A percentile compares a stretch with the other conserved stretches of the same genome.
Conservation (phyloP, 2,329 filamentous ascomycete genomes). For the Fusarium bulbicola region DNA sequence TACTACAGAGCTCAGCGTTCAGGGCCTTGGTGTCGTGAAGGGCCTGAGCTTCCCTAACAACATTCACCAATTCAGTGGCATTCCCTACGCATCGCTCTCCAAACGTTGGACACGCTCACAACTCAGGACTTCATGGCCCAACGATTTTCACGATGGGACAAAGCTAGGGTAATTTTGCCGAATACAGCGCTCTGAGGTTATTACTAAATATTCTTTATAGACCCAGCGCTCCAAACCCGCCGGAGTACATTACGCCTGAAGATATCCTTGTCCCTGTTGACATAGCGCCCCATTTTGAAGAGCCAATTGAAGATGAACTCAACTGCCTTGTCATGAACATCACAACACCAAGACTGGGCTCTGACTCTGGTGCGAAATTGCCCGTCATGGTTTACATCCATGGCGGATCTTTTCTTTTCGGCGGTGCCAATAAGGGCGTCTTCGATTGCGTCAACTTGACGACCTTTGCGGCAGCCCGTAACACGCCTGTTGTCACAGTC, state of each 20-base stretch:
- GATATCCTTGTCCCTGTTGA: neutral
- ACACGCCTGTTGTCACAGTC: neutral
- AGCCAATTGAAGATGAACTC: constrained; percentile 17
- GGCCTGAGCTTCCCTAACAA: constrained; percentile 10
- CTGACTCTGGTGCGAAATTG: neutral
- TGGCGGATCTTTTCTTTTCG: constrained; percentile 23
- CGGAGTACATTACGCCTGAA: constrained; percentile 8
- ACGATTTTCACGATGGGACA: constrained; percentile 18
- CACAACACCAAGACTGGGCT: neutral
- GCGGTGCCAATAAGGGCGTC: constrained; percentile 4
- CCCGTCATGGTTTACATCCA: constrained; percentile 29
- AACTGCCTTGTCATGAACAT: constrained; percentile 27
- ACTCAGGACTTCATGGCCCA: constrained; percentile 4
- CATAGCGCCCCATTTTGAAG: constrained; percentile 8
- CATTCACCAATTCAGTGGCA: constrained; percentile 23
- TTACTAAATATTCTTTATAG: neutral
- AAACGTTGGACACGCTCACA: constrained; percentile 29
- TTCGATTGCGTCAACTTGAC: neutral
- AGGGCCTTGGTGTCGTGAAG: neutral
- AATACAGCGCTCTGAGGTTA: rapidly evolving
- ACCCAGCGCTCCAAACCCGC: constrained; percentile 23
- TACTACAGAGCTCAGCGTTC: neutral
- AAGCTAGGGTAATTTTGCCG: neutral
- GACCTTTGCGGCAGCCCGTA: neutral
- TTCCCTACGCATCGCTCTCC: constrained; percentile 17